Evolutionary conservation across 495 filamentous ascomycete species (phyloP).

Genomic region (Xylaria bambusicola): DNA sequence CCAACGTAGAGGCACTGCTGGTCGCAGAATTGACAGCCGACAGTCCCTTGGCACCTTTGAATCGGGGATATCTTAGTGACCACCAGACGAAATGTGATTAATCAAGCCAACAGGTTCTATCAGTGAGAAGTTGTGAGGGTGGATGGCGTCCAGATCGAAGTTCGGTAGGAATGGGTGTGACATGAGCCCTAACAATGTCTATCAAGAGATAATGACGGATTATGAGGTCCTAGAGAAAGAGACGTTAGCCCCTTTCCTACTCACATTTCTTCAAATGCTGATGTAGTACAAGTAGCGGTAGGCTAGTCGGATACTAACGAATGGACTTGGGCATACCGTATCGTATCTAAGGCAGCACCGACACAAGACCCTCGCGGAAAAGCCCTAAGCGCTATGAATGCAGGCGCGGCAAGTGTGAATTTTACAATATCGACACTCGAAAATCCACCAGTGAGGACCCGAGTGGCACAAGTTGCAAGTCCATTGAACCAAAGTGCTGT

Average conservation of each 20-base stretch:
- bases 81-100: constrained; percentile 15
- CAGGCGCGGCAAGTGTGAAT: constrained; percentile 73
- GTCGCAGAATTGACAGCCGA: constrained; percentile 11
- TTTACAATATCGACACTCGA: constrained; percentile 77
- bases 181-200: not conserved
- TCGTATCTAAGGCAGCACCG: not conserved
- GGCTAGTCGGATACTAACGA: not conserved
- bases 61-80: constrained; percentile 7
- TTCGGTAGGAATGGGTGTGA: not conserved
- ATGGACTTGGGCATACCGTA: constrained; percentile 5
- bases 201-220: not conserved
- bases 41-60: constrained; percentile 9
- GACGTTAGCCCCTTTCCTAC: constrained; percentile 4
- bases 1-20: not conserved
- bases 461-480: constrained; percentile 74
- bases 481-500: constrained; percentile 75
- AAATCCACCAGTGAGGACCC: constrained; percentile 82
- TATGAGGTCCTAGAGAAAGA: not conserved
- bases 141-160: constrained; percentile 4
- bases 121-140: not conserved
- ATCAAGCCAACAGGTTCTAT: constrained; percentile 9
- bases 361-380: not conserved
- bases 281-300: not conserved
- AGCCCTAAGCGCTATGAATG: constrained; percentile 54
- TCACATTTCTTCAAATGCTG: not conserved